phyloP scores from a whole-genome alignment of 257 asterid species.

The Nicotiana noctiflora region DNA sequence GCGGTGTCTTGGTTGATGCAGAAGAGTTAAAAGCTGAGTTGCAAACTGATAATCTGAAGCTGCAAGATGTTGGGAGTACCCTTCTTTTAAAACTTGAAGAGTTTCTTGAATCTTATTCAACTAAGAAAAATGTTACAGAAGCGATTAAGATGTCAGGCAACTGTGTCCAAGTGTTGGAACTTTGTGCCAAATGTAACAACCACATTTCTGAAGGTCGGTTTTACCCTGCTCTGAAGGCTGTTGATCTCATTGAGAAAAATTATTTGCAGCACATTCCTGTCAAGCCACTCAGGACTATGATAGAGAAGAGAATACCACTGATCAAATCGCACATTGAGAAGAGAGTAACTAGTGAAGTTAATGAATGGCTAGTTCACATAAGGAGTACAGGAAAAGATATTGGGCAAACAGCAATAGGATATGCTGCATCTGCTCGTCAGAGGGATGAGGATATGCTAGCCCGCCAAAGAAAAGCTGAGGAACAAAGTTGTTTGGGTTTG shows the following conservation, averaged over 20 bases:
- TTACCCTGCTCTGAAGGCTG: slow-evolving; percentile 88
- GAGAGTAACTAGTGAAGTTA: slow-evolving; percentile 68
- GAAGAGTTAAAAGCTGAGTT: slow-evolving; percentile 87
- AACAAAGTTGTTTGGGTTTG: slow-evolving; percentile 29
- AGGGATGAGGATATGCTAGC: slow-evolving; percentile 92
- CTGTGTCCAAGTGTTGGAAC: slow-evolving; percentile 71
- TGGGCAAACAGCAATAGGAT: slow-evolving; percentile 80
- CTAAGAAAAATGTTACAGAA: slow-evolving; percentile 68
- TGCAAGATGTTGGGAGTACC: slow-evolving; percentile 75
- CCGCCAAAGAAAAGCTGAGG: slow-evolving; percentile 90
- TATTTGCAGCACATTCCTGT: slow-evolving; percentile 64
- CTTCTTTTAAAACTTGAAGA: slow-evolving; percentile 74
- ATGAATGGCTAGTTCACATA: slow-evolving; percentile 84
- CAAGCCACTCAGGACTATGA: slow-evolving; percentile 43
- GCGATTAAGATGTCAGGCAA: slow-evolving; percentile 76
- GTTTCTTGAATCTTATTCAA: slow-evolving; percentile 71
- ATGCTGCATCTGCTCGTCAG: slow-evolving; percentile 83
- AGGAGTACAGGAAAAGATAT: slow-evolving; percentile 78
- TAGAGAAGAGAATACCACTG: slow-evolving; percentile 59
- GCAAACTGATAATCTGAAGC: slow-evolving; percentile 65
- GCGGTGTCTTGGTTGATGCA: slow-evolving; percentile 90
- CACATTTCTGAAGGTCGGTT: slow-evolving; percentile 72
- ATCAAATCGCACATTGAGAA: slow-evolving; percentile 73
- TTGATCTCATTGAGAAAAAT: slow-evolving; percentile 66
- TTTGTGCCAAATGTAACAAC: slow-evolving; percentile 70